Percentiles rank a stretch among this genome's conserved stretches.
Evolutionary conservation across 306 rosid genomes (phyloP).

Genomic region (Vigna unguiculata): DNA sequence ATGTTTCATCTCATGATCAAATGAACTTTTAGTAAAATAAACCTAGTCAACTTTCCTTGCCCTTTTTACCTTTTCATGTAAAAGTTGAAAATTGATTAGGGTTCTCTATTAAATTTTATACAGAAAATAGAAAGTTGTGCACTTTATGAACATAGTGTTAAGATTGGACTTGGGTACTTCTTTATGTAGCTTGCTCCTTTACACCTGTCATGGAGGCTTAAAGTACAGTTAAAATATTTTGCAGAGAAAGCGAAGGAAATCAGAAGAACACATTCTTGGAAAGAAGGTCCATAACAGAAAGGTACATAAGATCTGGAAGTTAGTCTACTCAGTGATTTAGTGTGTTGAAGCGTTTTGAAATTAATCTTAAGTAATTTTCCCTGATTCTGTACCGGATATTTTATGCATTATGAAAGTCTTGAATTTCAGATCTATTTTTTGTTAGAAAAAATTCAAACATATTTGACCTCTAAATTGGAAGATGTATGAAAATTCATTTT

Average conservation of each 20-base stretch:
- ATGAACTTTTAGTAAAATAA: slow-evolving; percentile 12
- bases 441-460: neutral
- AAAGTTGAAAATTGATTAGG: neutral
- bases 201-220: slow-evolving; percentile 42
- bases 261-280: slow-evolving; percentile 75
- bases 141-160: slow-evolving; percentile 26
- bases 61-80: slow-evolving; percentile 8
- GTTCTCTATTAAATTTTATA: slow-evolving; percentile 4
- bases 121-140: slow-evolving; percentile 19
- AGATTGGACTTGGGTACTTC: slow-evolving; percentile 2
- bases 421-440: slow-evolving; percentile 1
- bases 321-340: slow-evolving; percentile 22
- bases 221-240: slow-evolving; percentile 44
- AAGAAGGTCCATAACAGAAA: slow-evolving; percentile 79
- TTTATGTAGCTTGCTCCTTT: slow-evolving; percentile 13
- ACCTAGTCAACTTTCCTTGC: slow-evolving; percentile 33
- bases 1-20: slow-evolving; percentile 40
- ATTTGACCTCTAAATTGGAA: slow-evolving; percentile 16
- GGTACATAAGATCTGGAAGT: slow-evolving; percentile 61
- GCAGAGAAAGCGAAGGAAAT: slow-evolving; percentile 95
- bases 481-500: slow-evolving; percentile 14
- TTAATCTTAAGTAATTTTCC: slow-evolving; percentile 23
- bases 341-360: slow-evolving; percentile 31
- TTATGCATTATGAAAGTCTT: slow-evolving; percentile 14
- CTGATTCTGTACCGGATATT: slow-evolving; percentile 32